Base-by-base conservation (phyloP, 1,284 basidiomycete species). In the Sanghuangporus sanghuang region DNA sequence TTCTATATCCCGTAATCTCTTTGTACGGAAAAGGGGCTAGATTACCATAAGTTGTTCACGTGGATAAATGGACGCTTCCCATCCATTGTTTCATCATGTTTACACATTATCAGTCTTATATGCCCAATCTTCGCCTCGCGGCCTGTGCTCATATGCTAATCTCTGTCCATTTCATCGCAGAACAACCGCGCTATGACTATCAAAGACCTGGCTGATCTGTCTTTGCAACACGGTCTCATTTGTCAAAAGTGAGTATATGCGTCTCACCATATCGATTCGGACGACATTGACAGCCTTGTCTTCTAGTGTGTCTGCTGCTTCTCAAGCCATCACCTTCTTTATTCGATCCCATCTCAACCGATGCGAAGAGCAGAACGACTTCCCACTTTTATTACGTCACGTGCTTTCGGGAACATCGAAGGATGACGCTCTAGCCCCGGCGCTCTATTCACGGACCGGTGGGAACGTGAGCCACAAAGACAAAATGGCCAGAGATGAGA, bases 141-240 rank as follows among this genome's bases (percentile, higher is more conserved):
- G 23, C n/a, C 48, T 38, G 4, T n/a, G 35, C 42, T 62, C 61
- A 40, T 49, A 18, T 62, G 44, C 60, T 65, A 53, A 62, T 59
- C 53, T 49, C 64, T 11, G 21, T 59, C 21, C 48, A 16, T 64
- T 57, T 42, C 52, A 55, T 54, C 64, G 60, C 62, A 89, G 87
- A 82, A 87, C 71, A 91, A 91, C 74, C 83, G 87, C 56, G 89
- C 89, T 49, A 89, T 90, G 85, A 91, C 89, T 50, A 86, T 91
- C 76, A 91, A 91, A 73, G 89, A 91, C 76, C 83, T 91, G 61
- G 85, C 89, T 49, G 87, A 90, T 68, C 81, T 86, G 76, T 80
- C 83, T 48, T 79, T 85, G 69, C 77, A 77, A 68, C 81, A 78
- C 70, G 89, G 89, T 62, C 77, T 90, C 12, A 77, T 82, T 66